phyloP scores from a whole-genome alignment of 441 rosid species.

The Lepidium campestre region DNA sequence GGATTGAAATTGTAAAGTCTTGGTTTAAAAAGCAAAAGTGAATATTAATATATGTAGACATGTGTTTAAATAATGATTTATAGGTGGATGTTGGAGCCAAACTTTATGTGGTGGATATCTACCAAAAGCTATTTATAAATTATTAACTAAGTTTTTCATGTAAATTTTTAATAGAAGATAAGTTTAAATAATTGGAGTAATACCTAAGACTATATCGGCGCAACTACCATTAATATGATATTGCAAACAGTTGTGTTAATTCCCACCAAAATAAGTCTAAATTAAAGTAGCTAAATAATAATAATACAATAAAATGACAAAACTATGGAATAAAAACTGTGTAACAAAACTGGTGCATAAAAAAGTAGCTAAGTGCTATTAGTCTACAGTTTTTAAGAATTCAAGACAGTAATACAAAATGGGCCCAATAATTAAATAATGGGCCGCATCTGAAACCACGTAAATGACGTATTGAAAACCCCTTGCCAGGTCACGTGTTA shows the following conservation, averaged over 20 bases:
- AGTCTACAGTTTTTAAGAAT: background rate
- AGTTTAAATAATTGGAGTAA: slow-evolving; percentile 14
- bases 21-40: background rate
- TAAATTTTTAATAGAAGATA: background rate
- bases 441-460: background rate
- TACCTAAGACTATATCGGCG: slow-evolving; percentile 12
- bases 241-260: slow-evolving; percentile 6
- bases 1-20: background rate
- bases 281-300: background rate
- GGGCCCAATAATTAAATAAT: background rate
- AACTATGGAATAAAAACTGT: background rate
- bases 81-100: slow-evolving; percentile 14
- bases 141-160: background rate
- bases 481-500: background rate
- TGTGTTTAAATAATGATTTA: slow-evolving; percentile 9
- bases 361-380: no score
- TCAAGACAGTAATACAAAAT: background rate
- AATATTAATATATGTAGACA: background rate
- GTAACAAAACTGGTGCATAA: no score
- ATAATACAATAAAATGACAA: background rate
- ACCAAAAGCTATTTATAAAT: slow-evolving; percentile 14
- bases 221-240: slow-evolving; percentile 25
- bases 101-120: slow-evolving; percentile 2
- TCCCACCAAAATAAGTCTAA: background rate
- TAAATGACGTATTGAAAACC: background rate